Conservation (phyloP, 2,329 filamentous ascomycete species). For the Metarhizium guizhouense region DNA sequence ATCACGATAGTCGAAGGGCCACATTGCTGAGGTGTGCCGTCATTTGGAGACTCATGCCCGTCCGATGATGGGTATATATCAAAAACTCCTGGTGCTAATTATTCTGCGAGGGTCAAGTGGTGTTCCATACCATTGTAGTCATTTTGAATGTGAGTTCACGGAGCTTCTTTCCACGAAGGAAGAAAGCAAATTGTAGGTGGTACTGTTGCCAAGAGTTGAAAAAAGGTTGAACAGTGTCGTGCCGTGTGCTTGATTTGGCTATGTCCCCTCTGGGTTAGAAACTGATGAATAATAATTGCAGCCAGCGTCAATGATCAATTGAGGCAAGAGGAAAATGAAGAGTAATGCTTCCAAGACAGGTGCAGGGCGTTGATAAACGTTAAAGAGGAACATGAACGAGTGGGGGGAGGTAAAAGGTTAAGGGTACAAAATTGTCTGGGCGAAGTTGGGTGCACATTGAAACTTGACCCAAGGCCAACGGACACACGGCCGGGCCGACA, state of each 20-base stretch:
- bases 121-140: slow-evolving; percentile 41
- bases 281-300: no score
- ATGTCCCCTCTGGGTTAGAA: no score
- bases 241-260: no score
- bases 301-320: not conserved
- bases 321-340: not conserved
- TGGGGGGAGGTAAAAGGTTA: slow-evolving; percentile 5
- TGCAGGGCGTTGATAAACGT: not conserved
- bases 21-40: not conserved
- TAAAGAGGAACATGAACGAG: not conserved
- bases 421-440: slow-evolving; percentile 2
- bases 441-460: slow-evolving; percentile 9
- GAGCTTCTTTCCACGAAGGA: slow-evolving; percentile 14
- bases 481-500: slow-evolving; percentile 1
- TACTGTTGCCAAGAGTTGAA: not conserved
- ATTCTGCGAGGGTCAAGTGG: not conserved
- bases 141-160: slow-evolving; percentile 22
- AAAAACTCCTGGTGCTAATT: not conserved
- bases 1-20: not conserved
- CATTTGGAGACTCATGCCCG: not conserved
- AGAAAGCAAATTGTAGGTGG: slow-evolving; percentile 7
- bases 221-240: no score
- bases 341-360: not conserved
- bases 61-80: not conserved
- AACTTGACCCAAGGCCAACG: not conserved